phyloP scores from a whole-genome alignment of 2,329 filamentous ascomycete genomes.

The Fusarium clavum region DNA sequence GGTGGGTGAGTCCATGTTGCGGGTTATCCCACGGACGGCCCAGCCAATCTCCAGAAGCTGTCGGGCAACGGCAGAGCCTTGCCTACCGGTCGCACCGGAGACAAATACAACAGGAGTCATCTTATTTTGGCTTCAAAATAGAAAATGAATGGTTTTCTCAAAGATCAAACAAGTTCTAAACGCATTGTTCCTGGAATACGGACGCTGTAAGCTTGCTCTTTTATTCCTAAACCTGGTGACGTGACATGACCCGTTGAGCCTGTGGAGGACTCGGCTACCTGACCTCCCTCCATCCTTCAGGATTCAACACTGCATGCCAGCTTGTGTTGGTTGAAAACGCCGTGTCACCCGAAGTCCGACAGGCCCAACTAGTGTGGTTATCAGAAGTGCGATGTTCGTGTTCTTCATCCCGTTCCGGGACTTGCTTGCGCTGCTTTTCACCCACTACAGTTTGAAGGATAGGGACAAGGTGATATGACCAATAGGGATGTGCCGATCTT shows the following conservation, averaged over 20 bases:
- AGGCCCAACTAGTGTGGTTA: neutral
- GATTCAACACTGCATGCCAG: neutral
- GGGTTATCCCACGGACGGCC: neutral
- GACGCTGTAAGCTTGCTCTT: neutral
- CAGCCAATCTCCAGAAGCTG: neutral
- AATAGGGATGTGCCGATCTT: too few species aligned
- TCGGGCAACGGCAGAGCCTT: slow-evolving; percentile 7
- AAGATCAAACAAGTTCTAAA: neutral
- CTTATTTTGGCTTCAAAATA: neutral
- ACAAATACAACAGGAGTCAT: slow-evolving; percentile 7
- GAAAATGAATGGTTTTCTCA: accelerated
- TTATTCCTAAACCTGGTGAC: neutral
- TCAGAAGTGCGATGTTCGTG: neutral
- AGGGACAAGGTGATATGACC: neutral
- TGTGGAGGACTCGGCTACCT: neutral
- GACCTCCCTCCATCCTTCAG: neutral
- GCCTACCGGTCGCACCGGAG: slow-evolving; percentile 6
- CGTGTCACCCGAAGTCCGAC: neutral
- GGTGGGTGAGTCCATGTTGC: neutral
- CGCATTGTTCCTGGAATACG: neutral
- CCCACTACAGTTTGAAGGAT: neutral
- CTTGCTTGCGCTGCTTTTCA: neutral
- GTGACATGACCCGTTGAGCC: neutral
- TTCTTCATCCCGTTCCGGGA: neutral
- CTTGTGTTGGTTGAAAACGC: too few species aligned